Percentiles rank a stretch among this genome's conserved stretches.
Conservation (phyloP, 331 rosid species). For the Telfairia occidentalis region DNA sequence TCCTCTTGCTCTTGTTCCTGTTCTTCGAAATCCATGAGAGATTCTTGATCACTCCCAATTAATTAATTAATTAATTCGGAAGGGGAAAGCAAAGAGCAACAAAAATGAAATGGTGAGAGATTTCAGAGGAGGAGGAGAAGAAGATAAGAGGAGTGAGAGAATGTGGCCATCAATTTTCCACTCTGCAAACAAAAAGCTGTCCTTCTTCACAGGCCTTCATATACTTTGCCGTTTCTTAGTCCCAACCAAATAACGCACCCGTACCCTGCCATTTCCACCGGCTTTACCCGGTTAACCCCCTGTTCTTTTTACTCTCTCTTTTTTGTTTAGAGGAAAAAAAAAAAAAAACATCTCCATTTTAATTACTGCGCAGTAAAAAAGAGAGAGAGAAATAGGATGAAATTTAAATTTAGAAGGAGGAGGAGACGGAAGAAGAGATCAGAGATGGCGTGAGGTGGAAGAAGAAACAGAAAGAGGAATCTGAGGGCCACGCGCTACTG, state of each 20-base stretch:
- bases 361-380: conserved; percentile 18
- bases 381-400: not conserved
- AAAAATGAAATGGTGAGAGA: not conserved
- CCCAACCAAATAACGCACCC: conserved; percentile 14
- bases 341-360: not conserved
- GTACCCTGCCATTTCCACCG: conserved; percentile 24
- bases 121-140: conserved; percentile 31
- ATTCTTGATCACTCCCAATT: too few relatives aligned
- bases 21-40: conserved; percentile 72
- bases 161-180: conserved; percentile 61
- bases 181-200: conserved; percentile 38
- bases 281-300: conserved; percentile 35
- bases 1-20: conserved; percentile 55
- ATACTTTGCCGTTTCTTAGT: conserved; percentile 33
- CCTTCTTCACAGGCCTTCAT: conserved; percentile 28
- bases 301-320: conserved; percentile 14
- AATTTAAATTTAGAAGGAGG: not conserved
- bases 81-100: too few relatives aligned
- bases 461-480: not conserved
- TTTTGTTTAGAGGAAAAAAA: too few relatives aligned
- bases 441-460: not conserved
- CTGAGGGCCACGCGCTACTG: conserved; percentile 21
- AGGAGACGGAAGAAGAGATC: not conserved
- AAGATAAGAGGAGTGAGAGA: conserved; percentile 26
- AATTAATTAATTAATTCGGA: too few relatives aligned